A percentile compares a stretch with the other conserved stretches of the same genome.
phyloP scores from a whole-genome alignment of 2,329 filamentous ascomycete genomes.

The Phoma sp. region DNA sequence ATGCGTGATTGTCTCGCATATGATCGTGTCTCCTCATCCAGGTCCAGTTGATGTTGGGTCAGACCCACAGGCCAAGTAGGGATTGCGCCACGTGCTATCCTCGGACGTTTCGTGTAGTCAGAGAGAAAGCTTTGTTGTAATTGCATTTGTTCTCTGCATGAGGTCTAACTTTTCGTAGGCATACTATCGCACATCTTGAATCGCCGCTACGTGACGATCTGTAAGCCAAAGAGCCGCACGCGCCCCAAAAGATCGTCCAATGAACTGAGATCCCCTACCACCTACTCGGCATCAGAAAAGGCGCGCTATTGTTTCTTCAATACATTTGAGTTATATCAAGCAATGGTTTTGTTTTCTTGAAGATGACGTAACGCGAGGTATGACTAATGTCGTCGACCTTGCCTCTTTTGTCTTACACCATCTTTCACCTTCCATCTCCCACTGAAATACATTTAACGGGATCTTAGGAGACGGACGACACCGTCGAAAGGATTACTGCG shows the following conservation, averaged over 20 bases:
- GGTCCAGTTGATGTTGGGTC: too few species aligned
- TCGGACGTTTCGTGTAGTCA: too few species aligned
- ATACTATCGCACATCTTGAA: not conserved
- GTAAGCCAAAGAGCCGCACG: not conserved
- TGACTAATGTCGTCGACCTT: constrained; percentile 3
- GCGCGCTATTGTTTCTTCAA: too few species aligned
- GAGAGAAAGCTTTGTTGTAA: too few species aligned
- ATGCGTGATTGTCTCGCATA: too few species aligned
- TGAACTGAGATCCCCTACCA: not conserved
- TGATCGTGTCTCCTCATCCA: too few species aligned
- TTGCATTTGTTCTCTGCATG: too few species aligned
- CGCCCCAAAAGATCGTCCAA: not conserved
- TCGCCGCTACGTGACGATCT: not conserved
- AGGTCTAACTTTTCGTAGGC: not conserved
- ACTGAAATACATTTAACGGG: not conserved
- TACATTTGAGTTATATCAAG: too few species aligned
- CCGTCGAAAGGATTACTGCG: not conserved
- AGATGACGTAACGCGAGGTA: not conserved
- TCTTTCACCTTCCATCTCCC: not conserved
- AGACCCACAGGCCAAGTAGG: too few species aligned
- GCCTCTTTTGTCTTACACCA: not conserved
- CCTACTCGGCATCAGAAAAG: too few species aligned
- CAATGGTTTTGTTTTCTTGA: too few species aligned
- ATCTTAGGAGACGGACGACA: not conserved
- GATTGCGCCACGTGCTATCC: too few species aligned